Evolutionary conservation across 2,329 filamentous ascomycete species (phyloP), one percentile per base, ranked within the genome.

Genomic region (Monilinia vaccinii-corymbosi): DNA sequence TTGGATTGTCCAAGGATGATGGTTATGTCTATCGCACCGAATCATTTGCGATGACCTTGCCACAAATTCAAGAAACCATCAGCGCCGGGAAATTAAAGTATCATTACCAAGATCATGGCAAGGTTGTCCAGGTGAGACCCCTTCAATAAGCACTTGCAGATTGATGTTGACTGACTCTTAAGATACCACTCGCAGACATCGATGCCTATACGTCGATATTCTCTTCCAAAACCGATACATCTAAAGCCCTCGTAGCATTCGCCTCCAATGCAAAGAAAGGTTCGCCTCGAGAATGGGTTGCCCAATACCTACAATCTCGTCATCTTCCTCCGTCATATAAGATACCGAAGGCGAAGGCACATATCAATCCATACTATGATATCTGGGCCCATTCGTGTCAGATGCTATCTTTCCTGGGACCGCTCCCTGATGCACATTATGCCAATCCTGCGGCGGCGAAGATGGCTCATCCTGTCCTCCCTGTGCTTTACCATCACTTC

Each of bases 401-500:
- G 32, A 78, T 78, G 59, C 63, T 64, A 4, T 45, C 62, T 76
- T 91, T 9, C 81, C 86, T 72, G 87, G 85, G 84, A 79, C 79
- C 53, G 84, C 86, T 1, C 83, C 86, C 3, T 74, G 79, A 69
- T 72, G 75, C 16, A 73, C 74, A 40, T 81, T 69, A 69, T 60
- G 62, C 63, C 14, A 42, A 64, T 50, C 67, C 84, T 3, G 77
- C 76, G 18, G 73, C 77, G 31, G 78, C 81, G 4, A 78, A 76
- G 56, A 79, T 77, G 61, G 81, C 80, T 53, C 88, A 91, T 73
- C 86, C 87, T 66, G 77, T 89, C 8, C 78, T 91, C 10, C 87
- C 87, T 2, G 76, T 91, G 21, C 78, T 90, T 59, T 91, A 90
- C 79, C 87, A 91, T 73, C 87, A 91, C 72, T 91, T 91, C 71